Base-by-base conservation (phyloP, 441 rosid species). In the Sinapis alba region DNA sequence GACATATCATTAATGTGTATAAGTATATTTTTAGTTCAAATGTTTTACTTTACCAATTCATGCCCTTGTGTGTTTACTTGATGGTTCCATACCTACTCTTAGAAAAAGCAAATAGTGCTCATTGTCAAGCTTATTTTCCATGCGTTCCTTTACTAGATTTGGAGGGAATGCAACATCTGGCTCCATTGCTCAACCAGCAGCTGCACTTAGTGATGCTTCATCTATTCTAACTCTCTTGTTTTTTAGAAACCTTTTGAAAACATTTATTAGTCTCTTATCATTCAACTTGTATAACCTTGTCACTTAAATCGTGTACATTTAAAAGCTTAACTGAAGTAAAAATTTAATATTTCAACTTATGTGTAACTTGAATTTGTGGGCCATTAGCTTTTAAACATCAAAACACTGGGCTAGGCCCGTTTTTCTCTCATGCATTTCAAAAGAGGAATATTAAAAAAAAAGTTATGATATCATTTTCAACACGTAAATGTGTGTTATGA, bases 1-100 rank as follows among this genome's bases (percentile, higher is more conserved):
- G 75, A 76, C 75, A 38, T 63, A 24, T 75, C 63, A 34, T 62
- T 62, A 10, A 3, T 43, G 51, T 43, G 51, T 43, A 43, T n/a
- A 43, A 43, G 8, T 43, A 7, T 43, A 43, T n/a, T 6, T n/a
- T 43, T 43, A 12, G 45, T 12, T 38, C 45, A 38, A 43, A 43
- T 43, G 51, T n/a, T 43, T 41, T 38, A 38, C 45, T 38, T 13
- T 43, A 43, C 51, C 51, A 43, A 6, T 43, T 43, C 51, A 43
- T 5, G 51, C 51, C 51, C 51, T 43, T 43, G 19, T 43, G 18
- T 43, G n/a, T 43, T 43, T 43, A 15, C 15, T 13, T 41, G 47
- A 13, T 15, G 51, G 51, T 3, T 43, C 19, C 19, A 43, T 43
- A 15, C 6, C 51, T 43, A 43, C 51, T 43, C 19, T 43, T 43